A percentile compares a stretch with the other conserved stretches of the same genome.
Evolutionary conservation across 148 eudicot genomes (phyloP).

Genomic region (Linanthus parryae): DNA sequence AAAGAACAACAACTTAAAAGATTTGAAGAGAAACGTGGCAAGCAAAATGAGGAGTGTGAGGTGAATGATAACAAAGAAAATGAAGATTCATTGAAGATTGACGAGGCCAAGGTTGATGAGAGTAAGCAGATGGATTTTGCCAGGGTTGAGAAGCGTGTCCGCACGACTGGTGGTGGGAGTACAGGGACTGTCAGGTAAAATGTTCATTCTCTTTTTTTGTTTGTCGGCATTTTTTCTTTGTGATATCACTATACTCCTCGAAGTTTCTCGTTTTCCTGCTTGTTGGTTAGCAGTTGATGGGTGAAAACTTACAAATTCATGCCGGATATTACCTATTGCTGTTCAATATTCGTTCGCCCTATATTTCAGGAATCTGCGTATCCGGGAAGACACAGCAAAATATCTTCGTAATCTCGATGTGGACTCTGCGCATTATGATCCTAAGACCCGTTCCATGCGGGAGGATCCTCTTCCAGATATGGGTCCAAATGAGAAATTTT

Average conservation of each 20-base stretch:
- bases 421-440: constrained; percentile 73
- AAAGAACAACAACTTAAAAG: constrained; percentile 72
- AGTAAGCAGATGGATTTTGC: constrained; percentile 89
- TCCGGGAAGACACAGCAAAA: constrained; percentile 76
- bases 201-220: neutral
- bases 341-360: no score
- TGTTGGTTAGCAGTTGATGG: no score
- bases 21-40: constrained; percentile 64
- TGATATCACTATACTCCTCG: no score
- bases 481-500: constrained; percentile 73
- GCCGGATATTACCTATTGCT: no score
- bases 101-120: constrained; percentile 84
- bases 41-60: constrained; percentile 39
- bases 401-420: constrained; percentile 72
- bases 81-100: constrained; percentile 60
- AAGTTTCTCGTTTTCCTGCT: no score
- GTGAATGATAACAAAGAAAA: constrained; percentile 48
- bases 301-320: no score
- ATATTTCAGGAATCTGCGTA: constrained; percentile 52
- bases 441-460: constrained; percentile 82
- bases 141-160: constrained; percentile 91
- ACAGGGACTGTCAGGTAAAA: constrained; percentile 77
- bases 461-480: constrained; percentile 85
- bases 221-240: neutral
- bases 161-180: constrained; percentile 89